A percentile compares a stretch with the other conserved stretches of the same genome.
Conservation (phyloP, 768 basidiomycete genomes). For the Podaxis pistillaris region DNA sequence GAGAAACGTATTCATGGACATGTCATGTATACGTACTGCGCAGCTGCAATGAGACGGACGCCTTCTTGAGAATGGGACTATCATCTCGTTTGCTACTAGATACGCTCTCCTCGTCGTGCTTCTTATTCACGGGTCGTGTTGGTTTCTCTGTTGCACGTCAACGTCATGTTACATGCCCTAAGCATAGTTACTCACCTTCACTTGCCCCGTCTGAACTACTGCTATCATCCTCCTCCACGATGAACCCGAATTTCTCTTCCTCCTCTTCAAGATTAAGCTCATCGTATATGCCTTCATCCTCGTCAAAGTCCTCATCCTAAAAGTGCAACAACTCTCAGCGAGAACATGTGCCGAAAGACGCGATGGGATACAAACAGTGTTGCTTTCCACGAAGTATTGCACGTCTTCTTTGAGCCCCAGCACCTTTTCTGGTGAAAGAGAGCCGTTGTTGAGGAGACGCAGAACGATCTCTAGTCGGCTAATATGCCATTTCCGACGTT, state of each 20-base stretch:
- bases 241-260: constrained; percentile 88
- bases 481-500: constrained; percentile 95
- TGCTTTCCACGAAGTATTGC: constrained; percentile 92
- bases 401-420: constrained; percentile 89
- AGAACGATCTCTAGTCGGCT: constrained; percentile 89
- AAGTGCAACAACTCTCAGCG: background rate
- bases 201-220: constrained; percentile 75
- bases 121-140: constrained; percentile 66
- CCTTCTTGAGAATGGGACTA: constrained; percentile 81
- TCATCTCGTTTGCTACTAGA: constrained; percentile 74
- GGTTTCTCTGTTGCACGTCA: constrained; percentile 47
- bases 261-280: constrained; percentile 97
- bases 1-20: constrained; percentile 13
- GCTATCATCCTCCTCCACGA: constrained; percentile 72
- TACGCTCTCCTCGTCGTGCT: constrained; percentile 77
- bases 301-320: constrained; percentile 96
- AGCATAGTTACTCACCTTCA: constrained; percentile 51
- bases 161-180: background rate
- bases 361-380: constrained; percentile 63
- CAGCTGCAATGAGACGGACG: constrained; percentile 55
- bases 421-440: constrained; percentile 79
- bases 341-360: background rate
- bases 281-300: constrained; percentile 96
- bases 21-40: constrained; percentile 56
- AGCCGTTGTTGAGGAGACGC: constrained; percentile 91